Percentiles rank a stretch among this genome's conserved stretches.
These are phyloP conservation scores for Pelargonium exstipulatum DNA, from an alignment of 441 rosid genomes.

Conservation along the genomic window DNA sequence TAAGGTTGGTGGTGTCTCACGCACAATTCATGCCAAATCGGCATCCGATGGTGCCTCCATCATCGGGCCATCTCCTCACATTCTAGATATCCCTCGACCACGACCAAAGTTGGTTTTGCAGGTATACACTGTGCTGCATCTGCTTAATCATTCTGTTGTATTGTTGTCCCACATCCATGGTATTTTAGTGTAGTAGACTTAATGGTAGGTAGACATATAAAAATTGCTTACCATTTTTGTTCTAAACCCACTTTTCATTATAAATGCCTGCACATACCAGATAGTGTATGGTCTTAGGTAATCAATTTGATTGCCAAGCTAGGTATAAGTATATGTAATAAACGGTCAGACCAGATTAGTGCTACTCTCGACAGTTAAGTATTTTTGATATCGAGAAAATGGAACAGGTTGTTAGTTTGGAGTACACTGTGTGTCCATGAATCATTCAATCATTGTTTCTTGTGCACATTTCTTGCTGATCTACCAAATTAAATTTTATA, in stretches of 20 bases:
- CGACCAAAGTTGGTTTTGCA: slow-evolving; percentile 23
- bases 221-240: not conserved
- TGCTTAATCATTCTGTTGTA: not conserved
- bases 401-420: not conserved
- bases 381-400: not conserved
- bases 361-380: no score
- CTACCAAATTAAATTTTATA: not conserved
- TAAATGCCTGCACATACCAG: not conserved
- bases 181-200: not conserved
- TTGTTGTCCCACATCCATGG: not conserved
- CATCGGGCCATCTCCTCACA: slow-evolving; percentile 15
- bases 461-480: not conserved
- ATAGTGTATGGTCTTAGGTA: no score
- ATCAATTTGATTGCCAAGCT: no score
- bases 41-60: slow-evolving; percentile 20
- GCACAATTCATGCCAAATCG: slow-evolving; percentile 47
- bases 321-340: no score
- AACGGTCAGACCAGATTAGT: no score
- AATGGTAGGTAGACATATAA: not conserved
- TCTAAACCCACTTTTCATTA: not conserved
- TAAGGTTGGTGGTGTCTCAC: slow-evolving; percentile 73
- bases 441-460: not conserved
- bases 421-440: not conserved
- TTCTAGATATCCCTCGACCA: slow-evolving; percentile 26
- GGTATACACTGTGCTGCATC: slow-evolving; percentile 19